phyloP scores from a whole-genome alignment of 1,139 yeast genomes.

The Hyphopichia khmerensis region DNA sequence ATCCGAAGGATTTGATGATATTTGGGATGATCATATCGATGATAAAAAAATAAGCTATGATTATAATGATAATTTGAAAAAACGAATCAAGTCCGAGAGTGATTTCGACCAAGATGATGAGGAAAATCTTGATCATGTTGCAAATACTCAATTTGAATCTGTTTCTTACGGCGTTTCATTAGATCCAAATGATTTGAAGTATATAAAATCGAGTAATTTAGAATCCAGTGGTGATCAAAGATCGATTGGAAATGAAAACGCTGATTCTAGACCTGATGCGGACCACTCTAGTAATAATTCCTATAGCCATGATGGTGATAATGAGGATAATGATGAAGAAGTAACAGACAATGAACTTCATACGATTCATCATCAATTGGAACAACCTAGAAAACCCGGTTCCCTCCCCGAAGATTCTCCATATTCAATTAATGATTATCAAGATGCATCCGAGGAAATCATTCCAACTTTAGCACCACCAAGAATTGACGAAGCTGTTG shows the following conservation, averaged over 20 bases:
- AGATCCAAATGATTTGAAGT: constrained; percentile 3
- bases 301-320: constrained; percentile 40
- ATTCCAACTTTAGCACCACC: constrained; percentile 21
- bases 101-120: background rate
- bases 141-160: constrained; percentile 3
- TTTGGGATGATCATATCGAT: background rate
- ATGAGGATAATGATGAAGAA: constrained; percentile 38
- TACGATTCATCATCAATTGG: constrained; percentile 6
- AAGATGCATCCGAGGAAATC: constrained; percentile 12
- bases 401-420: background rate
- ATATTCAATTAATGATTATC: background rate
- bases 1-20: constrained; percentile 1
- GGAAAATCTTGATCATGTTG: constrained; percentile 1
- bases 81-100: background rate
- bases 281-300: too few relatives aligned
- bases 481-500: constrained; percentile 16
- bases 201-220: too few relatives aligned
- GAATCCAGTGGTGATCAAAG: too few relatives aligned
- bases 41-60: background rate
- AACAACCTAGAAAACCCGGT: background rate
- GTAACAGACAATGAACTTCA: constrained; percentile 5
- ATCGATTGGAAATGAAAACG: background rate
- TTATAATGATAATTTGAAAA: background rate
- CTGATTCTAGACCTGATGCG: too few relatives aligned
- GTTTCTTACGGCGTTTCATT: constrained; percentile 3